A percentile compares a stretch with the other conserved stretches of the same genome.
Evolutionary conservation across 2,329 filamentous ascomycete genomes (phyloP).

Genomic region (Xylariaceae sp.): DNA sequence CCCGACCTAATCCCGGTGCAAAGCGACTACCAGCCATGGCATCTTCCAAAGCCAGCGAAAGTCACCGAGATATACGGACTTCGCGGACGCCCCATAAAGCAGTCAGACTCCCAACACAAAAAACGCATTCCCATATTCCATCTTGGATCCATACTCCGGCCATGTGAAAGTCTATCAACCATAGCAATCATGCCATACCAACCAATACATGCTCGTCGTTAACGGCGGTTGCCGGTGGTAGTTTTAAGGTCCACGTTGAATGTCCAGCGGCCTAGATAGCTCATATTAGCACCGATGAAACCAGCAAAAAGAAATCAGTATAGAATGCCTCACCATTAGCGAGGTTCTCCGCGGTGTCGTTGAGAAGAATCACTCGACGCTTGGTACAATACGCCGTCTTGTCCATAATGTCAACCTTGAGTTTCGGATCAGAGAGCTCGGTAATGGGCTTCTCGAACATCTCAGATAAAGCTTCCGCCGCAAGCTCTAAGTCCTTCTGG

Average conservation of each 20-base stretch:
- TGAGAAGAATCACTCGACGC: conserved; percentile 79
- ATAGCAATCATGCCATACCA: conserved; percentile 2
- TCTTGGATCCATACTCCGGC: conserved; percentile 16
- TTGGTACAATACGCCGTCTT: conserved; percentile 97
- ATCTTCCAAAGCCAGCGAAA: no score
- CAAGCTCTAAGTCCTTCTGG: conserved; percentile 95
- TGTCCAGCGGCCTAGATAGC: conserved; percentile 29
- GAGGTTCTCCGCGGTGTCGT: conserved; percentile 88
- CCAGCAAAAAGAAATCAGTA: not conserved
- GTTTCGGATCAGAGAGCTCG: conserved; percentile 76
- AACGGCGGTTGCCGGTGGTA: conserved; percentile 13
- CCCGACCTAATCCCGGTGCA: not conserved
- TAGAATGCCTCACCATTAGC: conserved; percentile 62
- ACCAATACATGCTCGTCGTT: conserved; percentile 6
- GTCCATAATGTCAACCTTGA: conserved; percentile 98
- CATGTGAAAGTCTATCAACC: conserved; percentile 18
- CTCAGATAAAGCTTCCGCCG: conserved; percentile 92
- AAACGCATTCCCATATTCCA: conserved; percentile 9
- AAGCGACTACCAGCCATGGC: not conserved
- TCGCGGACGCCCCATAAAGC: not conserved
- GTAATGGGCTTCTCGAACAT: conserved; percentile 98
- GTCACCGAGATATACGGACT: not conserved
- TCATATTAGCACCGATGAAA: not conserved
- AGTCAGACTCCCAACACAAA: not conserved
- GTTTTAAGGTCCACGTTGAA: conserved; percentile 33